Base-by-base conservation (phyloP, 2,329 filamentous ascomycete species). In the Verticillium longisporum region DNA sequence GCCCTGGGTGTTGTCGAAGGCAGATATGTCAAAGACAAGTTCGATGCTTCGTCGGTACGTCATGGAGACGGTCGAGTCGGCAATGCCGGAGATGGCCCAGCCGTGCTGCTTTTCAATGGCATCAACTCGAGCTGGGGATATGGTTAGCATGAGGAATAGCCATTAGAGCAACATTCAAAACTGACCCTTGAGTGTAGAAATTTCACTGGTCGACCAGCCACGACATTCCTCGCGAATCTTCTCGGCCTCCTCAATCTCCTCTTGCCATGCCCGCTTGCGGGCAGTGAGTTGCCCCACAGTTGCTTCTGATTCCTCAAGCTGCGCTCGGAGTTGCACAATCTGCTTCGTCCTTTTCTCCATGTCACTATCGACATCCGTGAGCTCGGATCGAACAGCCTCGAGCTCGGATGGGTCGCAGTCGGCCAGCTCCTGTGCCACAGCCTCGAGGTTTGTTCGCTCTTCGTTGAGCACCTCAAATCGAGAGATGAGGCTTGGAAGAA, bases 171-270 rank as follows among this genome's bases (percentile, higher is more conserved):
- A 38, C 7, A 14, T 14, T 6, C 6, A 33, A 10, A 6, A 55
- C 70, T 34, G 81, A 91, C 90, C 84, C 82, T 93, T 92, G n/a
- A 96, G 79, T 45, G 80, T 78, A 65, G 83, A 83, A 65, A 98
- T 91, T 74, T 98, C 95, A 33, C 83, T 87, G 59, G 88, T 85
- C 61, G 88, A 94, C 88, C 93, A 97, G 45, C 94, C 93, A 59
- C 93, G 87, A 71, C 90, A 96, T 69, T 96, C 90, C 72, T 97
- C 92, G 64, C 90, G 85, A 32, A 96, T 81, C 65, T 87, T 88
- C 72, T 97, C 92, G 0, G 93, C 91, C 68, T 92, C 88, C 62
- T 86, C 83, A 61, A 96, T 97, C 56, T 95, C 90, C 33, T 85
- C 82, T 34, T 88, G 69, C 66, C 84, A 92, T 67, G 87, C 82